phyloP scores from a whole-genome alignment of 345 rosid species.

The Chamaenerion angustifolium region DNA sequence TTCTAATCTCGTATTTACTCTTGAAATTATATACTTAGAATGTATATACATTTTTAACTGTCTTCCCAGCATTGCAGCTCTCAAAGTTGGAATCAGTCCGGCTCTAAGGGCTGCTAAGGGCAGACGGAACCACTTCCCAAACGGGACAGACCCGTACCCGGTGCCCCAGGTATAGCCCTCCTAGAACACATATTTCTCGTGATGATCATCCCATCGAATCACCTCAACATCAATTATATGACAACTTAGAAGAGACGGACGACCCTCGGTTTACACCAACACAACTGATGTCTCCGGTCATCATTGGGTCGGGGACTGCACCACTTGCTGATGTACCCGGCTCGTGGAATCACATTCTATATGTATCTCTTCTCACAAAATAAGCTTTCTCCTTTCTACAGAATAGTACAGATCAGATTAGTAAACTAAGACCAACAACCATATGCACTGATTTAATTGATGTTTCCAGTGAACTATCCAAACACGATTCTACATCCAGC shows the following conservation, averaged over 20 bases:
- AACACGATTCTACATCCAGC: no score
- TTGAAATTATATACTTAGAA: no score
- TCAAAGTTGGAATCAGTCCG: slow-evolving; percentile 37
- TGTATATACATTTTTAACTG: no score
- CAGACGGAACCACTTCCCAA: slow-evolving; percentile 47
- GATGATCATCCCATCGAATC: slow-evolving; percentile 29
- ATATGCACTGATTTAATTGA: no score
- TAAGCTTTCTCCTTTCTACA: neutral
- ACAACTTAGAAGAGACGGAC: slow-evolving; percentile 85
- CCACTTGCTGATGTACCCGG: slow-evolving; percentile 80
- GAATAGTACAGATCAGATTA: neutral
- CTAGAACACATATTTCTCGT: slow-evolving; percentile 32
- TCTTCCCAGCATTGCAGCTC: no score
- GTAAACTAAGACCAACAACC: no score
- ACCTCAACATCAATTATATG: slow-evolving; percentile 56
- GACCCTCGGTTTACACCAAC: slow-evolving; percentile 46
- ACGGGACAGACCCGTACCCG: slow-evolving; percentile 44
- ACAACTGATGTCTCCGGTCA: slow-evolving; percentile 27
- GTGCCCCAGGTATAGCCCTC: slow-evolving; percentile 37
- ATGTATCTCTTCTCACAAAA: slow-evolving; percentile 5
- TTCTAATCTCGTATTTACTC: no score
- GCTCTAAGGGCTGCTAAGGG: slow-evolving; percentile 40
- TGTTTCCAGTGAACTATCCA: no score
- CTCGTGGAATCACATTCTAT: slow-evolving; percentile 57
- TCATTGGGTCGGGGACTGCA: slow-evolving; percentile 39